Evolutionary conservation across 139 green algal species (phyloP), one percentile per base, ranked within the genome.

Genomic region (Tetradesmus obliquus): DNA sequence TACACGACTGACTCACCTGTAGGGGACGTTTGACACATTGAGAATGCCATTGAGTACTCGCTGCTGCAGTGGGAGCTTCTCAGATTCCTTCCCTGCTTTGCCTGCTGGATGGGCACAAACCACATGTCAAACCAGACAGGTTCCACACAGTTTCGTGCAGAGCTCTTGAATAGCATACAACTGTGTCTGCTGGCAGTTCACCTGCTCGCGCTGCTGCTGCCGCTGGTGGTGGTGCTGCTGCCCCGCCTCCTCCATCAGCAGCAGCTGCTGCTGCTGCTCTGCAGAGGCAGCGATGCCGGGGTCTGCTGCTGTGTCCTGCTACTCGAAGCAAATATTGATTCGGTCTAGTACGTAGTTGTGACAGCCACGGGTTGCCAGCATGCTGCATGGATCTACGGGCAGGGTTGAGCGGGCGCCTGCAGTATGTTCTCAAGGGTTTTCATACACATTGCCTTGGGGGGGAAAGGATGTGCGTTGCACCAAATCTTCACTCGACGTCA

Each of bases 21-120:
- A 97, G 13, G 96, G 96, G 1, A 97, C 95, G 74, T 95, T 95
- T 9, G 94, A 96, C 4, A 95, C 88, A 7, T 90, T 93, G 7
- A 97, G 91, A n/a, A 97, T 94, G 81, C 91, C 85, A 57, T 95
- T 95, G 0, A 97, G 92, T 5, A 97, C 88, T 0, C 92, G 87
- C 76, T 96, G 93, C 88, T 96, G 95, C 57, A 97, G 5, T 0
- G 95, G 94, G 13, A 92, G 92, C 82, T 95, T 96, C 2, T 91
- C 87, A 7, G 58, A 24, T 76, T 91, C 87, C 53, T 72, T 91
- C 22, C 54, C 72, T 19, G 22, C 32, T 58, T 55, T 55, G 10
- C 45, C 79, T 58, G 79, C 32, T 84, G 79, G 45, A 19, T 54
- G 32, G 12, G 15, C 79, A 84, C 19, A 13, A 15, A 8, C 5